Evolutionary conservation across 257 asterid species (phyloP), one percentile per base, ranked within the genome.

Genomic region (Solanum bulbocastanum): DNA sequence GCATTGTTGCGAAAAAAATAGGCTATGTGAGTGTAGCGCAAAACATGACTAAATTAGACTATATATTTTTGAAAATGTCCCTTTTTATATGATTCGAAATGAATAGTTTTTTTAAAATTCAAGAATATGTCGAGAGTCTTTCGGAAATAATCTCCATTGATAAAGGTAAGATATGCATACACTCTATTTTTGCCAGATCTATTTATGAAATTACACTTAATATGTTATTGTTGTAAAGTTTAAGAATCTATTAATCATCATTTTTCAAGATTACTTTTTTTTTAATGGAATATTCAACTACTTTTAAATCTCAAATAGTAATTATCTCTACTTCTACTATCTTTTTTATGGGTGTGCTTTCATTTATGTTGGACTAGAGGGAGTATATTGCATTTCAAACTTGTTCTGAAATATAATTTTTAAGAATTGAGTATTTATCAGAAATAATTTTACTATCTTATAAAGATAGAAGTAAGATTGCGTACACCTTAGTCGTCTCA

Each of bases 111-210:
- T 65, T 65, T 2, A n/a, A n/a, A 65, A 3, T n/a, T 62, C 2
- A 23, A 62, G 4, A 10, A 10, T 62, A 10, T 65, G 15, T 10
- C 0, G 8, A 65, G 15, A 65, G 15, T 65, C 16, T 65, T 65
- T 65, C 3, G 6, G 0, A 62, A 65, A 11, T 0, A n/a, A 0
- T 25, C 15, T 65, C 8, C 0, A n/a, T 0, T 0, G 14, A 15
- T 68, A 68, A 33, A 32, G 18, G 1, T 68, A 30, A 5, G 0
- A 30, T 69, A 6, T 69, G 11, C 3, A 0, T 6, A 69, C 1
- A 1, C 10, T 6, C 5, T 6, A 66, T 30, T 16, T 1, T 69
- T 5, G 2, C 0, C 12, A 69, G 0, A 14, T 3, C 5, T 1
- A 1, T 15, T 69, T 14, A 30, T 69, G 5, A 30, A 3, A 69